Evolutionary conservation across 208 protist genomes (phyloP), one percentile per base, ranked within the genome.

Genomic region (Crithidia expoeki): DNA sequence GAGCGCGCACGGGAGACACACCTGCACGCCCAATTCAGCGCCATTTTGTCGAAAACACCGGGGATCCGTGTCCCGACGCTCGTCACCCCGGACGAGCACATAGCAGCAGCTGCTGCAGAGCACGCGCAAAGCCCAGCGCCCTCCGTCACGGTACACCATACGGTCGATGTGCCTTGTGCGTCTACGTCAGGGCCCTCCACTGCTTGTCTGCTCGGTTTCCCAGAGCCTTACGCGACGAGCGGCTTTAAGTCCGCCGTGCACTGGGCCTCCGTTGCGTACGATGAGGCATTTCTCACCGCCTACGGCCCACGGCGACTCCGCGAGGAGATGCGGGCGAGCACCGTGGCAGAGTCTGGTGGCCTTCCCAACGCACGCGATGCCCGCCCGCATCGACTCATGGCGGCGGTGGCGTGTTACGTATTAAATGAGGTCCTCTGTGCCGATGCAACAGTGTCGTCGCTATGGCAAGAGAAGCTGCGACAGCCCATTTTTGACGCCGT

Each of bases 381-480:
- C 46, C 53, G 72, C 52, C 85, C 84, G 5, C 69, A 92, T 63
- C 75, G 84, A 27, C 58, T 93, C 7, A 76, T 93, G 66, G 78
- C 84, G 14, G 77, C 78, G 44, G 87, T 93, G 25, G 79, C 84
- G 23, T 89, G 84, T 67, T 90, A 91, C 66, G 47, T 95, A 16
- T 78, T 95, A 10, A 88, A 95, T 65, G 81, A 93, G 65, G 74
- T 93, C 36, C 76, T 95, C 23, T 80, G 60, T 36, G 73, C 83
- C 36, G 80, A 95, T 23, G 16, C 83, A 2, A 72, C 53, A 17
- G 33, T 90, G 38, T n/a, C 69, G 12, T 64, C 61, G 38, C 51
- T 93, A 28, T 95, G 90, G 88, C 53, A 53, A 49, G 55, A 76
- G 3, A 68, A 76, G 33, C 73, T 95, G 27, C 63, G 79, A 3